A percentile compares a stretch with the other conserved stretches of the same genome.
phyloP scores from a whole-genome alignment of 139 green algal genomes.

The Coelastrella sp. region DNA sequence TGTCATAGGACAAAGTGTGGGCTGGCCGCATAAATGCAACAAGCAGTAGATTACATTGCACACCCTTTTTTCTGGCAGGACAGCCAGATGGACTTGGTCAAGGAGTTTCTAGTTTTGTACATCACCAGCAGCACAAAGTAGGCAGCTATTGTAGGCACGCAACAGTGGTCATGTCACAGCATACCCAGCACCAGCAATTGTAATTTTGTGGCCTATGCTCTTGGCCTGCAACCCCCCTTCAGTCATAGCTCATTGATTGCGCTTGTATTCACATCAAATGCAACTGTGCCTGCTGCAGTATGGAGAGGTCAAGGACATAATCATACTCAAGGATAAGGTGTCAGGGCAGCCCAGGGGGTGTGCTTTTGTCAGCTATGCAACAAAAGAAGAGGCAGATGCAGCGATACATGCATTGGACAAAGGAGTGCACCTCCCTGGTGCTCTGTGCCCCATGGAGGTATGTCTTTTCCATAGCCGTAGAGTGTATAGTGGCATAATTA shows the following conservation, averaged over 20 bases:
- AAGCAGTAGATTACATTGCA: no score
- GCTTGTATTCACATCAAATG: not conserved
- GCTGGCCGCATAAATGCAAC: no score
- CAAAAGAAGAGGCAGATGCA: slow-evolving; percentile 51
- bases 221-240: not conserved
- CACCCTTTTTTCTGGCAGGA: no score
- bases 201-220: not conserved
- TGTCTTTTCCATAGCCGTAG: not conserved
- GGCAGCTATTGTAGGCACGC: no score
- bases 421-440: slow-evolving; percentile 54
- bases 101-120: no score
- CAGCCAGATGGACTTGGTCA: no score
- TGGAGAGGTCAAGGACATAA: slow-evolving; percentile 49
- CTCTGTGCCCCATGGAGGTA: slow-evolving; percentile 55
- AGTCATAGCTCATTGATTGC: no score
- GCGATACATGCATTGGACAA: slow-evolving; percentile 57
- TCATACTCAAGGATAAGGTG: slow-evolving; percentile 56
- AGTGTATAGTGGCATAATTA: not conserved
- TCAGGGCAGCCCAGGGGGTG: slow-evolving; percentile 55
- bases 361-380: slow-evolving; percentile 59
- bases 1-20: no score
- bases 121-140: no score
- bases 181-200: no score
- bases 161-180: no score
- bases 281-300: slow-evolving; percentile 41